Evolutionary conservation across 1,139 yeast species (phyloP).

Genomic region (Candida sojae): DNA sequence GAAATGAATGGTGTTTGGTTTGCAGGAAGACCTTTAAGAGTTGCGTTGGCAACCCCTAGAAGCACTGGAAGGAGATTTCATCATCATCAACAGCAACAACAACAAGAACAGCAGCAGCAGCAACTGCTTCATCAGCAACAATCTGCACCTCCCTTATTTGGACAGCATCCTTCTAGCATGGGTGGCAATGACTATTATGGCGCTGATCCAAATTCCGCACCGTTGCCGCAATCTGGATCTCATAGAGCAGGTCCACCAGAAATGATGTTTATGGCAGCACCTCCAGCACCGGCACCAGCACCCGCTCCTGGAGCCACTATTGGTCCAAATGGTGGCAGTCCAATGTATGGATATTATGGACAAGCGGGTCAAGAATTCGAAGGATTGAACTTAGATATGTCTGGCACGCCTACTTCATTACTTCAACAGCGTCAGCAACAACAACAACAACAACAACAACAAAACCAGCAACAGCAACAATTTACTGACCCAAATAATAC

Average conservation of each 20-base stretch:
- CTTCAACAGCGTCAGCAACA: conserved; percentile 10
- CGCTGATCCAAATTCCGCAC: conserved; percentile 1
- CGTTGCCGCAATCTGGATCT: conserved; percentile 1
- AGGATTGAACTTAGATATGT: conserved; percentile 6
- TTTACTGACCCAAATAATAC: conserved; percentile 81
- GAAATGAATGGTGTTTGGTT: conserved; percentile 79
- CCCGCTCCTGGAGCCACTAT: conserved; percentile 1
- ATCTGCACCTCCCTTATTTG: conserved; percentile 3
- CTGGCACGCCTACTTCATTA: conserved; percentile 2
- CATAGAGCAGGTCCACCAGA: conserved; percentile 15
- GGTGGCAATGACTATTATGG: conserved; percentile 2
- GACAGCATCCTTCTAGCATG: conserved; percentile 2
- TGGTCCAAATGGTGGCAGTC: conserved; percentile 9
- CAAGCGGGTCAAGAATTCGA: conserved; percentile 6
- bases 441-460: conserved; percentile 26
- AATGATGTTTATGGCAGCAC: conserved; percentile 18
- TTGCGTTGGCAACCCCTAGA: conserved; percentile 68
- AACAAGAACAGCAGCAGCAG: conserved; percentile 7
- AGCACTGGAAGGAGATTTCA: conserved; percentile 18
- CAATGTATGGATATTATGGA: conserved; percentile 13
- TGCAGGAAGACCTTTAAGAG: conserved; percentile 73
- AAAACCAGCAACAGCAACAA: conserved; percentile 27
- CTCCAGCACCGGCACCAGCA: conserved; percentile 9
- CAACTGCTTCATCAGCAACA: conserved; percentile 6
- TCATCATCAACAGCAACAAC: conserved; percentile 6